Evolutionary conservation across 768 basidiomycete genomes (phyloP), one percentile per base, ranked within the genome.

Genomic region (Termitomyces sp.): DNA sequence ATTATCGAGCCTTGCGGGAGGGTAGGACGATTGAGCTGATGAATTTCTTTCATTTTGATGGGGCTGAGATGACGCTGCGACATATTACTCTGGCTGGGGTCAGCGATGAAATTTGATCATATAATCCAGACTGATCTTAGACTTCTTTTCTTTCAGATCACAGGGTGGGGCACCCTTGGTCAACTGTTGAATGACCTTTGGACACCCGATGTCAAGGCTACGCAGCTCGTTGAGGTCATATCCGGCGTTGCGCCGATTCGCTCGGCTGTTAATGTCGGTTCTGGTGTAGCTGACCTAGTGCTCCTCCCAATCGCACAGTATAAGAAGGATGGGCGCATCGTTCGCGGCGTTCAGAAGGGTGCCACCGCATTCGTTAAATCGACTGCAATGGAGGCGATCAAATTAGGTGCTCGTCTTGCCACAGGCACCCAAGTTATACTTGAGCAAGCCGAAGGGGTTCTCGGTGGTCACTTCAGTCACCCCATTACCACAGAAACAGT

Each of bases 1-100:
- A 98, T 68, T 97, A 98, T 68, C 75, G 84, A 58, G 97, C 95
- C 9, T 74, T 99, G 55, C 81, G 85, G 38, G 88, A 94, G 58
- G 97, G 97, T 14, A 84, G 80, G 69, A 94, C 93, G 0, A 96
- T 96, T 57, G 97, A 99, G 66, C 71, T 99, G 45, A 98, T 99
- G 96, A 99, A 99, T 67, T 98, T 99, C 70, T 99, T 99, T 86
- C 95, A 98, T 71, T 99, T 98, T 61, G 97, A 98, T 63, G 95
- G 93, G 0, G 90, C 96, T 3, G 97, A 98, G 70, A 98, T 99
- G 93, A 97, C 94, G 0, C 70, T 99, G 51, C 79, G 97, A 54
- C 94, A 97, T 64, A 87, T 98, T 59, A 93, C 91, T 17, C 68
- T 98, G 32, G 83, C 87, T 57, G 97, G 97, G 30, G 95, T 98